These are phyloP conservation scores for Boletus reticulatus DNA, from an alignment of 768 basidiomycete genomes.

Conservation along the genomic window DNA sequence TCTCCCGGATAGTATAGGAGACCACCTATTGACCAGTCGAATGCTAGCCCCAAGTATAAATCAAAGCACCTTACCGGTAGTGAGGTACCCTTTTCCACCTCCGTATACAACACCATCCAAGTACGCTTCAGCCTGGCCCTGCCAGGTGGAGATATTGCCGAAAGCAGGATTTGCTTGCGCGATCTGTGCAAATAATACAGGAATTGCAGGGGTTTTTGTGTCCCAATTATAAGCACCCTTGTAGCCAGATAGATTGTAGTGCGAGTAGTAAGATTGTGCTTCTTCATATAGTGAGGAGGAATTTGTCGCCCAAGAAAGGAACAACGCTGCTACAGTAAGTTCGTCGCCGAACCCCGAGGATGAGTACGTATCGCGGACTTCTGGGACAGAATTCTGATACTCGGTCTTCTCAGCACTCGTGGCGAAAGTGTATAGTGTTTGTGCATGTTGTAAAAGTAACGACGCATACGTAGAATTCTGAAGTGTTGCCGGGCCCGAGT, in stretches of 20 bases:
- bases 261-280: constrained; percentile 58
- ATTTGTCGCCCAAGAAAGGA: constrained; percentile 71
- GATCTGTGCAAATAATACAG: constrained; percentile 74
- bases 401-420: constrained; percentile 58
- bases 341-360: constrained; percentile 76
- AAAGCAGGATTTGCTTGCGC: constrained; percentile 54
- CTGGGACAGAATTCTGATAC: constrained; percentile 72
- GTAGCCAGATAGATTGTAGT: constrained; percentile 51
- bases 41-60: not conserved
- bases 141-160: constrained; percentile 67
- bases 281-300: constrained; percentile 57
- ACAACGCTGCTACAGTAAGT: constrained; percentile 69
- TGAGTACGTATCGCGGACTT: constrained; percentile 59
- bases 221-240: constrained; percentile 87
- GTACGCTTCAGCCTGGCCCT: constrained; percentile 65
- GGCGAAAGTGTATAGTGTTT: constrained; percentile 74
- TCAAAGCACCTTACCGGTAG: constrained; percentile 47
- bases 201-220: constrained; percentile 70
- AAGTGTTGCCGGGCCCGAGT: constrained; percentile 62
- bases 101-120: constrained; percentile 70
- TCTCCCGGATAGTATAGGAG: constrained; percentile 81
- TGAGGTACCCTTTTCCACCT: constrained; percentile 52
- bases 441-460: constrained; percentile 70
- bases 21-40: constrained; percentile 51
- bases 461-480: constrained; percentile 71